These are phyloP conservation scores for Colletotrichum trifolii DNA, from an alignment of 2,329 filamentous ascomycete species.

Conservation along the genomic window DNA sequence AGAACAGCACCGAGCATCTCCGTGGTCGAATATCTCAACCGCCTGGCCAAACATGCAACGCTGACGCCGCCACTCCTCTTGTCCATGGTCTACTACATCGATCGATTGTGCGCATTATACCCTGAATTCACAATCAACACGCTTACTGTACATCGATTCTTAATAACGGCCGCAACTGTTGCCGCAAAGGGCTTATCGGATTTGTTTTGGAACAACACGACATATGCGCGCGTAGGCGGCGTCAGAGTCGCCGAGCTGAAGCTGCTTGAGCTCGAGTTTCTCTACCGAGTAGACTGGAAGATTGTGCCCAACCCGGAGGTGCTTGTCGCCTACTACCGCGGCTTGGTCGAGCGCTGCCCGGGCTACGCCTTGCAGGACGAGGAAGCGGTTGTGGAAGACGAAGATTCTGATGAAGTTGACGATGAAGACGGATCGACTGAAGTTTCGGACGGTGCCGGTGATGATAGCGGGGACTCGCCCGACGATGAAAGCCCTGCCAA, in stretches of 20 bases:
- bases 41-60: constrained; percentile 92
- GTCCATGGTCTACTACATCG: constrained; percentile 99
- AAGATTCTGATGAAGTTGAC: constrained; percentile 47
- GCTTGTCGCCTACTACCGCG: constrained; percentile 91
- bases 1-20: constrained; percentile 87
- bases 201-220: constrained; percentile 98
- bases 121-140: constrained; percentile 96
- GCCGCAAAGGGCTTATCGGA: constrained; percentile 96
- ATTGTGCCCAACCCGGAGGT: constrained; percentile 97
- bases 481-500: constrained; percentile 35
- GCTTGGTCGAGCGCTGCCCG: constrained; percentile 76
- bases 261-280: constrained; percentile 90
- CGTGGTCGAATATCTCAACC: constrained; percentile 91
- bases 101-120: constrained; percentile 91
- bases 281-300: constrained; percentile 93
- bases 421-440: constrained; percentile 49
- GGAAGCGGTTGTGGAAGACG: constrained; percentile 42
- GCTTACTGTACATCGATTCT: constrained; percentile 94
- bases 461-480: constrained; percentile 38
- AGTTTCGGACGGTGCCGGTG: constrained; percentile 39
- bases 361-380: constrained; percentile 64
- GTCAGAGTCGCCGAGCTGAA: constrained; percentile 92
- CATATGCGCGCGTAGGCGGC: constrained; percentile 93
- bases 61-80: constrained; percentile 93
- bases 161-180: constrained; percentile 95